Conservation (phyloP, 768 basidiomycete species). For the Sarcodon sp. region DNA sequence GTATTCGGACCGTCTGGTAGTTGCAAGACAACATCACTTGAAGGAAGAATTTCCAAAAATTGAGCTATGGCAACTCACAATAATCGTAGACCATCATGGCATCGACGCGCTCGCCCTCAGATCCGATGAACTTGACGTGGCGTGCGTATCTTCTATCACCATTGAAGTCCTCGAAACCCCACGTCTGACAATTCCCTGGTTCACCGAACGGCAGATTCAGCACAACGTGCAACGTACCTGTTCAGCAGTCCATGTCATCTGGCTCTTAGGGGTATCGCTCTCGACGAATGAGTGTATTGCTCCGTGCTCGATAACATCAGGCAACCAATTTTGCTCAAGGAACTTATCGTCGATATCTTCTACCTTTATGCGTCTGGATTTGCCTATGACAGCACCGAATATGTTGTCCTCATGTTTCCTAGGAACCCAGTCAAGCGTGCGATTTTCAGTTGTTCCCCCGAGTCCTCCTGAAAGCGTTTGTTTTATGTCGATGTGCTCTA, state of each 20-base stretch:
- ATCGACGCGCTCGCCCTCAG: constrained; percentile 41
- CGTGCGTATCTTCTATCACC: constrained; percentile 49
- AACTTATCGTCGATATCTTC: constrained; percentile 20
- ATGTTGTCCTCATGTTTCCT: constrained; percentile 41
- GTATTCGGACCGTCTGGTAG: no score
- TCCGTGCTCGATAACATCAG: constrained; percentile 19
- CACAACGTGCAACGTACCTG: constrained; percentile 37
- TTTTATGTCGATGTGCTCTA: constrained; percentile 56
- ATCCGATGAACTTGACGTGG: constrained; percentile 51
- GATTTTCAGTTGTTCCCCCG: constrained; percentile 39
- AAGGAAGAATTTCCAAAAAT: no score
- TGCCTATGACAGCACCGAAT: constrained; percentile 46
- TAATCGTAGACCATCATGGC: constrained; percentile 57
- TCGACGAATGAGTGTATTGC: constrained; percentile 20
- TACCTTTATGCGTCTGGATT: constrained; percentile 15
- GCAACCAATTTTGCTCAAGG: constrained; percentile 29
- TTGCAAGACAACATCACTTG: no score
- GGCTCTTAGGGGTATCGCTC: constrained; percentile 55
- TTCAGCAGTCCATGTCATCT: constrained; percentile 43
- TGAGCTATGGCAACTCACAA: constrained; percentile 17
- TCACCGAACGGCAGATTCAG: background rate
- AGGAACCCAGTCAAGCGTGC: constrained; percentile 44
- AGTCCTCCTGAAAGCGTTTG: constrained; percentile 56
- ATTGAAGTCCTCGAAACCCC: constrained; percentile 53
- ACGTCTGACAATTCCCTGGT: constrained; percentile 20